phyloP scores from a whole-genome alignment of 495 filamentous ascomycete genomes.

The Tuber umbilicatum region DNA sequence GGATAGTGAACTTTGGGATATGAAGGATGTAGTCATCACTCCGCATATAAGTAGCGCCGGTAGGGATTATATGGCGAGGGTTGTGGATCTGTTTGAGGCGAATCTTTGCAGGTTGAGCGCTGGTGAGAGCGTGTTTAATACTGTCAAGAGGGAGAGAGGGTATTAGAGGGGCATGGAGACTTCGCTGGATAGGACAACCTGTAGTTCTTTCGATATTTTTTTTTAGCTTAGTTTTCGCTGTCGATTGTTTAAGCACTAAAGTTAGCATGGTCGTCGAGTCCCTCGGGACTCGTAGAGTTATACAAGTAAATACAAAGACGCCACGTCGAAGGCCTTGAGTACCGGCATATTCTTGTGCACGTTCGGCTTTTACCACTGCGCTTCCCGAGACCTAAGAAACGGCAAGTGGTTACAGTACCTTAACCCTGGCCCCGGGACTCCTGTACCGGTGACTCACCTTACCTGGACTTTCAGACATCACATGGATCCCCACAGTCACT shows the following conservation, averaged over 20 bases:
- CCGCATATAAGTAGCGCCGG: constrained; percentile 69
- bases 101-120: constrained; percentile 57
- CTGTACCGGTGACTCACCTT: background rate
- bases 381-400: background rate
- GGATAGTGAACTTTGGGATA: constrained; percentile 64
- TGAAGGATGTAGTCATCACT: constrained; percentile 66
- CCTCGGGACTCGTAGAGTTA: background rate
- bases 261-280: background rate
- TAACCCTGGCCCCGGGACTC: background rate
- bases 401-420: background rate
- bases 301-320: background rate
- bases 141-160: constrained; percentile 56
- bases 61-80: constrained; percentile 53
- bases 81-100: constrained; percentile 54
- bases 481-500: background rate
- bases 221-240: no score
- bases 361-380: background rate
- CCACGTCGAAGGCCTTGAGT: background rate
- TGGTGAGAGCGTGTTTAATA: constrained; percentile 61
- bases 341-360: background rate
- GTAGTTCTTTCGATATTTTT: background rate
- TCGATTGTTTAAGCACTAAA: background rate
- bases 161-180: constrained; percentile 46
- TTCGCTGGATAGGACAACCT: background rate
- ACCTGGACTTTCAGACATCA: background rate